Evolutionary conservation across 352 stramenopile genomes (phyloP).

Genomic region (Globisporangium paroecandrum): DNA sequence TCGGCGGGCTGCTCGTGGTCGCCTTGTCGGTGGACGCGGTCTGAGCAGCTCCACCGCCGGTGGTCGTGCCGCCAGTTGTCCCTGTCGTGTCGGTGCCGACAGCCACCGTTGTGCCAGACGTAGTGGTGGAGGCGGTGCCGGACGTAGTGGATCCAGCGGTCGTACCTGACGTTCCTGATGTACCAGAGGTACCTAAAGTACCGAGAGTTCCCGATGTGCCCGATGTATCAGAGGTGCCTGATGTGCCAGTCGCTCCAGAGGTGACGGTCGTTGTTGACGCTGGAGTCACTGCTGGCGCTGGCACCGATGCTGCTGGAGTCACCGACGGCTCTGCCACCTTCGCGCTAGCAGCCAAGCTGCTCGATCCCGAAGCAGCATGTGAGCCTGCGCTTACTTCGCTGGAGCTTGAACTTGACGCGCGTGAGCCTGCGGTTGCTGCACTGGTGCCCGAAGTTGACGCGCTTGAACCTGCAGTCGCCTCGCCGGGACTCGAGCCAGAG

Average conservation of each 20-base stretch:
- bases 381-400: not conserved
- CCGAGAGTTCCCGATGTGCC: not conserved
- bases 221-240: not conserved
- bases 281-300: not conserved
- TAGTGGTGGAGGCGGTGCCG: not conserved
- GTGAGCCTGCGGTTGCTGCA: not conserved
- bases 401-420: not conserved
- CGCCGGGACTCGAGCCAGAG: not conserved
- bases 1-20: not conserved
- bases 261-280: not conserved
- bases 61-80: not conserved
- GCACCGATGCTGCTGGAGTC: not conserved
- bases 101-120: not conserved
- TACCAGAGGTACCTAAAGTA: not conserved
- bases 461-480: not conserved
- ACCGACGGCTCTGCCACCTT: not conserved
- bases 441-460: too few species aligned
- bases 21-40: conserved; percentile 7
- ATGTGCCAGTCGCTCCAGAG: not conserved
- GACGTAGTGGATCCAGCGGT: not conserved
- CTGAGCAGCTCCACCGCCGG: not conserved
- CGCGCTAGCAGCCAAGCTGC: not conserved
- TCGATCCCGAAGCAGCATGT: not conserved
- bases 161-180: not conserved
- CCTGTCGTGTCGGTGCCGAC: not conserved